Base-by-base conservation (phyloP, 257 asterid genomes). In the Sherardia arvensis region DNA sequence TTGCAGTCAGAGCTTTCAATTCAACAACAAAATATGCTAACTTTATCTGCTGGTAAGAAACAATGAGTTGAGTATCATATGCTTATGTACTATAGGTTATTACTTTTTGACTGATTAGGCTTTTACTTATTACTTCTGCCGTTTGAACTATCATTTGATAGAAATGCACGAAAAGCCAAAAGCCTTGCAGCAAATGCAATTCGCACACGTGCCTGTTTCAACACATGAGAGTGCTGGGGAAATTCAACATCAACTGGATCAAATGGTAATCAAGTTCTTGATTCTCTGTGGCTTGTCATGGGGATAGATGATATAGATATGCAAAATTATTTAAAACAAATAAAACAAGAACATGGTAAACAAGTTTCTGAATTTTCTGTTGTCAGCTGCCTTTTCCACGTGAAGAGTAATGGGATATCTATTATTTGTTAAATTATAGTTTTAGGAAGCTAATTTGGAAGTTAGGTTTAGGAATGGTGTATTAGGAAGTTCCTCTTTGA, bases 131-230 rank as follows among this genome's bases (percentile, higher is more conserved):
- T 38, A 38, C 34, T 32, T 32, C 7, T 32, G 34, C 34, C 7
- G 34, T 32, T 32, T 32, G 34, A 32, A 32, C 34, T 8, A 32
- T 32, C 34, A 32, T 38, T 5, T 1, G 18, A 38, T 12, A 38
- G 47, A 38, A 38, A 38, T 38, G 47, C 47, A 38, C 17, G 47
- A 38, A 38, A 38, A 38, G 10, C 47, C 14, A 18, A 11, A 10
- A 38, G 14, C 12, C 14, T 38, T 75, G 59, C 92, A 81, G 63
- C 25, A 21, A 66, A 65, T 80, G 74, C 94, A 79, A 68, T 79
- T 83, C 79, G 49, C 86, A 28, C 96, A 80, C 74, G 54, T 83
- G 40, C 51, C 51, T 17, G 17, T 43, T 43, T 17, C 21, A 43
- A 3, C 51, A 43, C 51, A 43, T 43, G 51, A 43, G 21, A 43